Evolutionary conservation across 106 monocot species (phyloP), one percentile per base, ranked within the genome.

Genomic region (Chionographis japonica): DNA sequence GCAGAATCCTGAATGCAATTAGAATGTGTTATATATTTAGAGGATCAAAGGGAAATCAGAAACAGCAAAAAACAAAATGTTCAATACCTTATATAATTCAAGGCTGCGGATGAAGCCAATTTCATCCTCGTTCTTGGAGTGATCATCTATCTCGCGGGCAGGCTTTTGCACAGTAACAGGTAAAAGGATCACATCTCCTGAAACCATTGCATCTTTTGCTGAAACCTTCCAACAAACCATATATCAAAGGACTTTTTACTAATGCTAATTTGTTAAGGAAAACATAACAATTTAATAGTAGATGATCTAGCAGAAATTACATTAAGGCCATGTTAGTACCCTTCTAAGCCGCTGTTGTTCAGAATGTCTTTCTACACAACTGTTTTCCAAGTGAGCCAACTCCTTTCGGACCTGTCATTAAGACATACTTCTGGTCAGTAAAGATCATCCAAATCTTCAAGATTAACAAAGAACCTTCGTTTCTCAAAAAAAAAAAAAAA

Each of bases 101-200:
- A 95, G 83, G 73, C 74, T 69, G 14, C 59, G 88, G 13, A 92
- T 66, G 55, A 84, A 95, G 68, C 74, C 41, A 54, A 72, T 76
- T 41, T 95, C 88, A 50, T 84, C 67, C 46, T 75, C 72, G 60
- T 66, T 74, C 15, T 43, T 38, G 50, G 46, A 62, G n/a, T 37
- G 40, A 41, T 80, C 72, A 38, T 67, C 15, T 39, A 67, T 77
- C 52, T 81, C 58, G 53, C 49, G 37, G 5, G 50, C 12, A 61
- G 65, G 70, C 38, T 84, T 68, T 73, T 86, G 66, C 39, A 81
- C 65, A 52, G 68, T 74, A 49, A 71, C 43, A 63, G 95, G 95
- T 60, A 95, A 55, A 78, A 84, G 58, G 57, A 95, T 76, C 54
- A 88, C 68, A 68, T 95, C 89, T 72, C 95, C 95, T 50, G 75